Percentiles rank a stretch among this genome's conserved stretches.
phyloP scores from a whole-genome alignment of 139 green algal species.

The Pseudopediastrum boryanum region DNA sequence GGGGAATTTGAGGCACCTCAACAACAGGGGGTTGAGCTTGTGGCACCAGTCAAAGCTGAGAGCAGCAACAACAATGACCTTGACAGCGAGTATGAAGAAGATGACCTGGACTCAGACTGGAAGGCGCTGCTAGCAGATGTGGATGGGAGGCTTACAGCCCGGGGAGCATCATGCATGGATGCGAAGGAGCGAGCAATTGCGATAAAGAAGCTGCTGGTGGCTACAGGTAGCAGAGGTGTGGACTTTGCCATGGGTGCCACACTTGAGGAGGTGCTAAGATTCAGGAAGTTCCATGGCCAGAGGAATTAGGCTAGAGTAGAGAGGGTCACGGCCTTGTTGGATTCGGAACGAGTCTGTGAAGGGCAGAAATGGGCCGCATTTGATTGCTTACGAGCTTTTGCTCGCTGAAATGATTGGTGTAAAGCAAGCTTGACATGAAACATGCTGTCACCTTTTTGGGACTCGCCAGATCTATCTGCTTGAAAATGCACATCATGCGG shows the following conservation, averaged over 20 bases:
- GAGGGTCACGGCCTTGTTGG: neutral
- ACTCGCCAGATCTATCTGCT: too few species aligned
- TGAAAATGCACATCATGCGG: too few species aligned
- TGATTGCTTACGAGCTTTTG: too few species aligned
- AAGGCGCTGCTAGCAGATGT: conserved; percentile 26
- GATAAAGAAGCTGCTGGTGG: conserved; percentile 35
- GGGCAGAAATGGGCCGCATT: too few species aligned
- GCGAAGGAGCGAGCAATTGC: conserved; percentile 28
- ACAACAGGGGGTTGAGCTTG: neutral
- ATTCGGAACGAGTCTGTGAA: too few species aligned
- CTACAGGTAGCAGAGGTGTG: conserved; percentile 22
- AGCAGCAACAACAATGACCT: neutral
- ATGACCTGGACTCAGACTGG: conserved; percentile 31
- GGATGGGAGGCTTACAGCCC: conserved; percentile 9
- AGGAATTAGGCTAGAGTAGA: neutral
- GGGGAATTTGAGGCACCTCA: neutral
- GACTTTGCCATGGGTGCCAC: conserved; percentile 26
- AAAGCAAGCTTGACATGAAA: too few species aligned
- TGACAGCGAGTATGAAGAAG: conserved; percentile 24
- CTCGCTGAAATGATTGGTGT: too few species aligned
- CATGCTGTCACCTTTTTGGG: too few species aligned
- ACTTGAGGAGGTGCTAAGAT: conserved; percentile 25
- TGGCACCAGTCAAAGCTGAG: neutral
- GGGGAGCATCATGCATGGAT: conserved; percentile 8
- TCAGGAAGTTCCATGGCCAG: conserved; percentile 21